Evolutionary conservation across 2,329 filamentous ascomycete genomes (phyloP).

Genomic region (Hysterium pulicare): DNA sequence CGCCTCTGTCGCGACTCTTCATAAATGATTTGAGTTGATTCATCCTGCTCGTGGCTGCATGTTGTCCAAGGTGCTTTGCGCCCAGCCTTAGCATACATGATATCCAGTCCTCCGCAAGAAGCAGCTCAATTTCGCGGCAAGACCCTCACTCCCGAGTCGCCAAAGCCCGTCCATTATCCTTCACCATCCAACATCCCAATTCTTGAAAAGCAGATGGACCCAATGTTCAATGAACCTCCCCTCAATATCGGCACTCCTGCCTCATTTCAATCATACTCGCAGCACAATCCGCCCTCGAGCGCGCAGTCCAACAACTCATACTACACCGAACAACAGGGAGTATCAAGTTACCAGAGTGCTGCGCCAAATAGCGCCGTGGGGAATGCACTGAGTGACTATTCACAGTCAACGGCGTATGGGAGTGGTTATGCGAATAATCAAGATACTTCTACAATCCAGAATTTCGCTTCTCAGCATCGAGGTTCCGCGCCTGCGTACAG

Average conservation of each 20-base stretch:
- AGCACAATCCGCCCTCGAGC: slow-evolving; percentile 28
- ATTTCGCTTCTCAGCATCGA: slow-evolving; percentile 31
- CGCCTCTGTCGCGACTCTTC: slow-evolving; percentile 2
- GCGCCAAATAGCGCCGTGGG: slow-evolving; percentile 21
- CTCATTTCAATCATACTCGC: slow-evolving; percentile 29
- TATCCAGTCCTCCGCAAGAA: slow-evolving; percentile 53
- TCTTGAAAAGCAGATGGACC: slow-evolving; percentile 69
- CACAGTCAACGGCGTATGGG: slow-evolving; percentile 24
- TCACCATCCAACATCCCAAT: slow-evolving; percentile 68
- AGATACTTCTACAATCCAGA: slow-evolving; percentile 38
- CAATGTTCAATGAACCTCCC: slow-evolving; percentile 65
- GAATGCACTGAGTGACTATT: slow-evolving; percentile 18
- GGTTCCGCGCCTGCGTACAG: slow-evolving; percentile 28
- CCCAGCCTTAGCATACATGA: slow-evolving; percentile 49
- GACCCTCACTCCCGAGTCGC: slow-evolving; percentile 66
- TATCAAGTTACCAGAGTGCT: slow-evolving; percentile 15
- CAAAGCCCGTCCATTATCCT: slow-evolving; percentile 65
- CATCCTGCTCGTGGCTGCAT: slow-evolving; percentile 13
- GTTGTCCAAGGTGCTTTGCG: slow-evolving; percentile 15
- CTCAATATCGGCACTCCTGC: slow-evolving; percentile 49
- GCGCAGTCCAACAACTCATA: slow-evolving; percentile 26
- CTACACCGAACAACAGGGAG: slow-evolving; percentile 26
- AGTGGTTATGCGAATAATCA: slow-evolving; percentile 28
- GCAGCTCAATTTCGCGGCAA: slow-evolving; percentile 61
- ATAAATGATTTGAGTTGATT: slow-evolving; percentile 27